A percentile compares a stretch with the other conserved stretches of the same genome.
Evolutionary conservation across 1,284 basidiomycete species (phyloP).

Genomic region (Malassezia cuniculi): DNA sequence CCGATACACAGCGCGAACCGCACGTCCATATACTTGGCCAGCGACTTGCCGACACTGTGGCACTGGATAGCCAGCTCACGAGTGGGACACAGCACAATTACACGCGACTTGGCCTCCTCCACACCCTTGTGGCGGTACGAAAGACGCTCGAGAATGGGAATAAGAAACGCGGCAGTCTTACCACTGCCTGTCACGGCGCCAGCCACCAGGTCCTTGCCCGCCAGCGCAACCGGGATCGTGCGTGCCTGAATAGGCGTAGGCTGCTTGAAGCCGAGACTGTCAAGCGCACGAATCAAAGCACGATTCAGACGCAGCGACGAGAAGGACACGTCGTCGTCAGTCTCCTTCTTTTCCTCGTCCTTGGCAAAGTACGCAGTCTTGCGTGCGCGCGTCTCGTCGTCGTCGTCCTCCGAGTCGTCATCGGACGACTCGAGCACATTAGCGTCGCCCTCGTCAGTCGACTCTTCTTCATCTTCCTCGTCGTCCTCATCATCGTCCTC

Average conservation of each 20-base stretch:
- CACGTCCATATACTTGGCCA: conserved; percentile 19
- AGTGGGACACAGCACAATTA: conserved; percentile 49
- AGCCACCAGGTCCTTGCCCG: conserved; percentile 52
- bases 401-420: conserved; percentile 14
- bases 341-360: conserved; percentile 10
- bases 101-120: conserved; percentile 16
- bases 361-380: conserved; percentile 41
- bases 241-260: conserved; percentile 69
- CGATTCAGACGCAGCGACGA: conserved; percentile 76
- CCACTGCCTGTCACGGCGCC: conserved; percentile 86
- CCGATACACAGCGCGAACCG: conserved; percentile 18
- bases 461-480: conserved; percentile 17
- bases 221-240: conserved; percentile 48
- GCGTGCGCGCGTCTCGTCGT: conserved; percentile 8
- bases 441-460: conserved; percentile 16
- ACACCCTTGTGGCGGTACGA: conserved; percentile 15
- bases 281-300: conserved; percentile 72
- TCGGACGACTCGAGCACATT: conserved; percentile 6
- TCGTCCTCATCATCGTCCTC: conserved; percentile 38
- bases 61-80: conserved; percentile 49
- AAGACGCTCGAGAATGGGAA: conserved; percentile 64
- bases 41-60: conserved; percentile 34
- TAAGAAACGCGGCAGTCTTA: conserved; percentile 78
- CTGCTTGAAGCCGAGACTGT: conserved; percentile 62
- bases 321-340: conserved; percentile 50